Percentiles rank a stretch among this genome's conserved stretches.
Conservation (phyloP, 2,329 filamentous ascomycete genomes). For the Fusarium tuaranense region DNA sequence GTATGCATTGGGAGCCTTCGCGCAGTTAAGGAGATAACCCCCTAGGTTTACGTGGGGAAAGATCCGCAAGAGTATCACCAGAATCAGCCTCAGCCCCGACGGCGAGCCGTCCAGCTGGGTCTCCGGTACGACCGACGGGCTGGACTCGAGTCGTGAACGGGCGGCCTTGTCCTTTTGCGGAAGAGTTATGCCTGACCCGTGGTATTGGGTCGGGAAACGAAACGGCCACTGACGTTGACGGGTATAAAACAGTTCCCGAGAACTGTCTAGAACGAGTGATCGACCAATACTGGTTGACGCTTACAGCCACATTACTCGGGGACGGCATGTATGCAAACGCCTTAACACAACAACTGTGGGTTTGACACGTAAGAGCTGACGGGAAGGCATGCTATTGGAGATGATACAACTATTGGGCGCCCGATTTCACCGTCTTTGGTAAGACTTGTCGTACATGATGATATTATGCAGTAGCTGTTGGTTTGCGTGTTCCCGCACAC, state of each 20-base stretch:
- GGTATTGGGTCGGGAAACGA: background rate
- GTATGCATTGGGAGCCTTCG: too few species aligned
- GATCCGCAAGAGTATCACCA: slow-evolving; percentile 2
- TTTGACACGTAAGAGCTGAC: background rate
- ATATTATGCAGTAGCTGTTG: background rate
- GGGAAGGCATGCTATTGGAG: background rate
- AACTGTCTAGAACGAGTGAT: background rate
- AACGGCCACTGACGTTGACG: background rate
- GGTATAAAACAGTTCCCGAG: background rate
- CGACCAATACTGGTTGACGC: background rate
- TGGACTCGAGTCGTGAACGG: background rate
- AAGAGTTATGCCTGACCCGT: background rate
- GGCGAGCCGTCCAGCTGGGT: background rate
- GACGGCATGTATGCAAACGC: background rate
- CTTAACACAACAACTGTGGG: background rate
- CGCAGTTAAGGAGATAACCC: background rate
- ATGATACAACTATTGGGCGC: background rate
- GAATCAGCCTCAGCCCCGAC: background rate
- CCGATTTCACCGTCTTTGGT: background rate
- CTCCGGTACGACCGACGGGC: background rate
- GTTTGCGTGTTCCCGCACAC: background rate
- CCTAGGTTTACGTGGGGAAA: background rate
- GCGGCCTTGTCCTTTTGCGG: background rate
- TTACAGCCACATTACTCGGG: background rate
- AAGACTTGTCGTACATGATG: background rate